Base-by-base conservation (phyloP, 148 eudicot genomes). In the Cornus controversa region DNA sequence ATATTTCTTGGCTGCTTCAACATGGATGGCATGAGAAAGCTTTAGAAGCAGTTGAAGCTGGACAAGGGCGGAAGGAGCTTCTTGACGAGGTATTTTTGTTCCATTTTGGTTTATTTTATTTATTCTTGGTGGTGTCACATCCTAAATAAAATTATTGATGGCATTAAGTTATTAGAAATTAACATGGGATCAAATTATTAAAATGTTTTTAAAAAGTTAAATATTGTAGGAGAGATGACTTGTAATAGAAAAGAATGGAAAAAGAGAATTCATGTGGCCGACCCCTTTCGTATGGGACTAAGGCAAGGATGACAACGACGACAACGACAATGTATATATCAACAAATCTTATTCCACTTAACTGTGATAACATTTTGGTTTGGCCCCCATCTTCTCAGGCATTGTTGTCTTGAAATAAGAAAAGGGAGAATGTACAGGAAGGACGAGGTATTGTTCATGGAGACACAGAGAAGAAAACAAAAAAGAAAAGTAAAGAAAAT, bases 21-120 rank as follows among this genome's bases (percentile, higher is more conserved):
- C 99, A 92, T 85, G 97, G 97, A 23, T 87, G 88, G 87, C 97
- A 91, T 87, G 99, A 93, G 84, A 96, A 96, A 80, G 99, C 99
- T 78, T 86, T 96, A 78, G 93, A 82, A 69, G 98, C 93, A 74
- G 97, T 93, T 76, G 98, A 96, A 88, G 98, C 94, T 77, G 93
- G 93, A 79, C 90, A 96, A 67, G 97, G 94, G 75, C 86, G 88
- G 70, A 91, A 88, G 78, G 94, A 96, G 81, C 97, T 96, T 83
- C 85, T 87, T 79, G 98, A 96, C 72, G 97, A 96, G 96, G 99
- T 93, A 83, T 50, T 78, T 86, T 20, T 75, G 75, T 36, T 36
- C 64, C 34, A 42, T 64, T 45, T 22, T 75, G 67, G 22, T 25
- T 72, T 15, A 18, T 22, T 16, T 63, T 24, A 50, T 34, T 34